Evolutionary conservation across 2,329 filamentous ascomycete species (phyloP), one percentile per base, ranked within the genome.

Genomic region (Hypoxylon sp.): DNA sequence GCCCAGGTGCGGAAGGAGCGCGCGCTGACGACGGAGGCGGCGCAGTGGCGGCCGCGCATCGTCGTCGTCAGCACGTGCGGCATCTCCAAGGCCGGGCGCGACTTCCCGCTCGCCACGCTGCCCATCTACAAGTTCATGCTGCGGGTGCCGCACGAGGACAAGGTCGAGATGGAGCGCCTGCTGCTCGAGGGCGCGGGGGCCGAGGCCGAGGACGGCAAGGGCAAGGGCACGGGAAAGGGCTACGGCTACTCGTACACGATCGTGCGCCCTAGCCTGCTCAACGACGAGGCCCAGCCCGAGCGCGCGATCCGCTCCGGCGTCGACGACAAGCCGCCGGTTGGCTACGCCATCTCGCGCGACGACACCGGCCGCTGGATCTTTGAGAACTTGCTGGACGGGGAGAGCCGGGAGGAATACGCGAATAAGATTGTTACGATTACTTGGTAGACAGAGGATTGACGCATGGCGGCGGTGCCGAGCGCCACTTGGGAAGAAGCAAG

Each of bases 321-420:
- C 1, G 81, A 82, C 64, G 79, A 82, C 40, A 74, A 72, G 45
- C 68, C 45, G 0, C 80, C 75, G 2, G 70, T 83, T 2, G 84
- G 84, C 3, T 85, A 84, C 57, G 78, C 75, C 1, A 83, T 86
- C 48, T 79, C 77, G 6, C 72, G 82, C 33, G 80, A 81, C 62
- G 83, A 85, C 62, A 77, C 80, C 2, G 83, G 84, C 0, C 74
- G 70, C 58, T 86, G 83, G 81, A 75, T 84, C 7, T 82, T 78
- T 22, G 73, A 82, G 50, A 79, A 81, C 14, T 42, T 80, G 24
- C 38, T 83, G 3, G 8, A 72, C 16, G 58, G 61, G 3, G 9
- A 72, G 26, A 58, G 61, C 7, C 67, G 56, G 24, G 62, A 42
- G 7, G 67, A 63, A 36, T 82, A 77, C 30, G 12, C 73, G 20